phyloP scores from a whole-genome alignment of 352 stramenopile genomes.

The Pythium oligandrum region DNA sequence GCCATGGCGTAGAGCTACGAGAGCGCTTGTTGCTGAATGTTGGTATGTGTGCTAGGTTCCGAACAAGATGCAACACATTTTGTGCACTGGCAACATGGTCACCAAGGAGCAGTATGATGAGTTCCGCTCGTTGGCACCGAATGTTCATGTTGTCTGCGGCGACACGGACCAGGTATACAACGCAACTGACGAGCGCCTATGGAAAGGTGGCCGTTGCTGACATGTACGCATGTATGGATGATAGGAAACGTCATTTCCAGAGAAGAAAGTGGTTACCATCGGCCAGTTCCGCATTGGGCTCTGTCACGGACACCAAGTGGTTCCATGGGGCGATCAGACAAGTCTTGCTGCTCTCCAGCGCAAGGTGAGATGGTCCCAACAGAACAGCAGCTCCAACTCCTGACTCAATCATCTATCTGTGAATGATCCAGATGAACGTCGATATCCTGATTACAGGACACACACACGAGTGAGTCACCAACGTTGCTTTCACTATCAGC shows the following conservation, averaged over 20 bases:
- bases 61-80: slow-evolving; percentile 98
- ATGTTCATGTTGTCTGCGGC: slow-evolving; percentile 94
- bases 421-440: slow-evolving; percentile 86
- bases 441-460: slow-evolving; percentile 97
- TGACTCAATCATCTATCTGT: background rate
- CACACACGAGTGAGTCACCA: slow-evolving; percentile 83
- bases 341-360: slow-evolving; percentile 87
- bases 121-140: slow-evolving; percentile 92
- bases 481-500: background rate
- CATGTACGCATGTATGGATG: no score
- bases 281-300: slow-evolving; percentile 96
- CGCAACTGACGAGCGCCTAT: no score
- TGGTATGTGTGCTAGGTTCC: slow-evolving; percentile 66
- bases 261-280: slow-evolving; percentile 95
- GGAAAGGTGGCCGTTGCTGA: no score
- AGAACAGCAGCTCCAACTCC: background rate
- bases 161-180: slow-evolving; percentile 89
- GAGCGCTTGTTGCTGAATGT: background rate
- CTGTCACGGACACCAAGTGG: slow-evolving; percentile 96
- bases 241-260: slow-evolving; percentile 84
- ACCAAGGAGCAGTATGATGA: slow-evolving; percentile 95
- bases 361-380: slow-evolving; percentile 35
- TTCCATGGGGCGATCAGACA: slow-evolving; percentile 88
- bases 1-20: no score
- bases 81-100: slow-evolving; percentile 97